These are phyloP conservation scores for Diophrys sp. DNA, from an alignment of 73 alveolate genomes.

Conservation along the genomic window DNA sequence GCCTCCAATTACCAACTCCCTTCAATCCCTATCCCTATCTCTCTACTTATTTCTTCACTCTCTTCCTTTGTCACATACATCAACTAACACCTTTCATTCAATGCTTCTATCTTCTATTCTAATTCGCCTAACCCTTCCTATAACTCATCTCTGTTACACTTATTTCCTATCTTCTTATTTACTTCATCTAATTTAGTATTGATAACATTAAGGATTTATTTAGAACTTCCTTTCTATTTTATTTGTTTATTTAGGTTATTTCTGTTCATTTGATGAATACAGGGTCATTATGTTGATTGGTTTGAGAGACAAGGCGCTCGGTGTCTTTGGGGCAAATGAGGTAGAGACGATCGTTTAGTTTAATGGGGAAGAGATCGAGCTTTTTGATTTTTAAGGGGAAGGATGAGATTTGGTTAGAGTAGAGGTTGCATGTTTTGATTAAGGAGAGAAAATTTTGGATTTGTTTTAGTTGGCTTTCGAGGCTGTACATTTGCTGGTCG, in stretches of 20 bases:
- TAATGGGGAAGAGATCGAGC: no score
- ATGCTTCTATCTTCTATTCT: not conserved
- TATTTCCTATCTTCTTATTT: no score
- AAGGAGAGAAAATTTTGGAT: not conserved
- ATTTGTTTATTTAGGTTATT: no score
- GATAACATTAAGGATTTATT: not conserved
- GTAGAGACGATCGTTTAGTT: no score
- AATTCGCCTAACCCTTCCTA: not conserved
- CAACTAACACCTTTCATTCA: not conserved
- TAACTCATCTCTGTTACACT: not conserved
- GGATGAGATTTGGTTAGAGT: not conserved
- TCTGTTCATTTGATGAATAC: no score
- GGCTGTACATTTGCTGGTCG: not conserved
- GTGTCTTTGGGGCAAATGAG: no score
- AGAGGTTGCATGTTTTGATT: not conserved
- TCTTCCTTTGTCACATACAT: constrained; percentile 9
- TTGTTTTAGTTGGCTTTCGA: not conserved
- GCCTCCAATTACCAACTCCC: no score
- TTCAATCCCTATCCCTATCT: no score
- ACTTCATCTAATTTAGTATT: not conserved
- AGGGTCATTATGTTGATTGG: no score
- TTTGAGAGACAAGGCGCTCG: no score
- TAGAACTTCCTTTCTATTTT: not conserved
- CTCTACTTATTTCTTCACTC: constrained; percentile 49
- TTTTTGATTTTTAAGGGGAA: no score